These are phyloP conservation scores for Claviceps purpurea DNA, from an alignment of 2,329 filamentous ascomycete genomes.

Conservation along the genomic window DNA sequence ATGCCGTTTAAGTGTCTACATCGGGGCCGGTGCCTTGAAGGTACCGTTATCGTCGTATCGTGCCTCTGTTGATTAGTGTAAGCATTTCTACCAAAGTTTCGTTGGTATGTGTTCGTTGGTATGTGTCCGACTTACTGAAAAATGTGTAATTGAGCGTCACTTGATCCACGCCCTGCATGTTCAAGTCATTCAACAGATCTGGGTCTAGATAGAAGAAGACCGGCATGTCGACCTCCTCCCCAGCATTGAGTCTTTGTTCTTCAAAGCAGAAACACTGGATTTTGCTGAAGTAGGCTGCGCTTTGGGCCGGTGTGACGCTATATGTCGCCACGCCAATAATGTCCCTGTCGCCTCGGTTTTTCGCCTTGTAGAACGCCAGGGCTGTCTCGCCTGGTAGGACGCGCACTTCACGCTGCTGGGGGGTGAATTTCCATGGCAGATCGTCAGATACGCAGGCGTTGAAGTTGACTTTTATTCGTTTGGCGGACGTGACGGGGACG, in stretches of 20 bases:
- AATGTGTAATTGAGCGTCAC: slow-evolving; percentile 96
- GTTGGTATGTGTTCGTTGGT: neutral
- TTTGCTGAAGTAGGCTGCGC: slow-evolving; percentile 96
- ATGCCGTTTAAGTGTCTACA: neutral
- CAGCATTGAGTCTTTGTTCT: slow-evolving; percentile 84
- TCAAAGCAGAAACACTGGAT: slow-evolving; percentile 99
- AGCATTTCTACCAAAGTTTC: neutral
- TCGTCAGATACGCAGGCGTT: slow-evolving; percentile 90
- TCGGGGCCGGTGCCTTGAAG: slow-evolving; percentile 23
- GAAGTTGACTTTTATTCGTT: slow-evolving; percentile 89
- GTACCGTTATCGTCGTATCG: slow-evolving; percentile 33
- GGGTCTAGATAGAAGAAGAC: slow-evolving; percentile 99
- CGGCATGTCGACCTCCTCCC: slow-evolving; percentile 97
- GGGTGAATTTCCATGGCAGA: slow-evolving; percentile 92
- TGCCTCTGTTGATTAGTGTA: slow-evolving; percentile 21
- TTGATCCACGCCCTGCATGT: slow-evolving; percentile 88
- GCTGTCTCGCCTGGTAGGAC: slow-evolving; percentile 94
- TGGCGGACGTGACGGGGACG: slow-evolving; percentile 64
- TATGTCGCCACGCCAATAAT: slow-evolving; percentile 98
- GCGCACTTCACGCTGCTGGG: slow-evolving; percentile 91
- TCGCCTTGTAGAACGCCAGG: slow-evolving; percentile 93
- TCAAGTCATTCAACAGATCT: slow-evolving; percentile 80
- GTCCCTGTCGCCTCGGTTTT: slow-evolving; percentile 77
- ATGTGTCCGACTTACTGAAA: slow-evolving; percentile 58
- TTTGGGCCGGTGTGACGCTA: slow-evolving; percentile 89